Conservation (phyloP, 1,284 basidiomycete genomes). For the Schizophyllum commune region DNA sequence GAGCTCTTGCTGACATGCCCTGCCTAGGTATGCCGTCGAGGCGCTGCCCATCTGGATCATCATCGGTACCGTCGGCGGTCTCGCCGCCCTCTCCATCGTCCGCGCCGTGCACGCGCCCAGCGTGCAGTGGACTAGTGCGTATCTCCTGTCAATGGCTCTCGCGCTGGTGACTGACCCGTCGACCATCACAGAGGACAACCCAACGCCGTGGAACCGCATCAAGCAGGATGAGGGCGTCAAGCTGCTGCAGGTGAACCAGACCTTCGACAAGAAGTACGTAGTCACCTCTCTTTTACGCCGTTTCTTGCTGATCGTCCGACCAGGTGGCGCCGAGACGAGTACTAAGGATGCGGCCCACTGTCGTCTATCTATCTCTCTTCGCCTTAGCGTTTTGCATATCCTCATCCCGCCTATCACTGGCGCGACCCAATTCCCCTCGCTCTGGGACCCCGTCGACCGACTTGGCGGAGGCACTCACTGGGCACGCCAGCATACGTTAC, state of each 20-base stretch:
- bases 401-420: too few species aligned
- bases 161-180: neutral
- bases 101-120: neutral
- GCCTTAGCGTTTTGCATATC: too few species aligned
- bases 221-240: slow-evolving; percentile 18
- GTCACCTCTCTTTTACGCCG: neutral
- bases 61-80: neutral
- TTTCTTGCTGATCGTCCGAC: too few species aligned
- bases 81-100: neutral
- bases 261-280: slow-evolving; percentile 10
- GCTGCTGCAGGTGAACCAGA: slow-evolving; percentile 16
- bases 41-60: neutral
- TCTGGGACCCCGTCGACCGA: too few species aligned
- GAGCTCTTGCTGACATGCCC: neutral
- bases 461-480: too few species aligned
- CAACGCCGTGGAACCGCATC: slow-evolving; percentile 17
- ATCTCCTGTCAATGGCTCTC: neutral
- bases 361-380: too few species aligned
- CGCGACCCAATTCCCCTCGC: too few species aligned
- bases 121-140: neutral
- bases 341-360: too few species aligned
- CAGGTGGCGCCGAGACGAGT: too few species aligned
- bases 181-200: slow-evolving; percentile 9
- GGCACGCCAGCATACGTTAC: too few species aligned
- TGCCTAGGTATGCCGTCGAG: neutral